Conservation (phyloP, 1,139 yeast species). For the Candida mesenterica region DNA sequence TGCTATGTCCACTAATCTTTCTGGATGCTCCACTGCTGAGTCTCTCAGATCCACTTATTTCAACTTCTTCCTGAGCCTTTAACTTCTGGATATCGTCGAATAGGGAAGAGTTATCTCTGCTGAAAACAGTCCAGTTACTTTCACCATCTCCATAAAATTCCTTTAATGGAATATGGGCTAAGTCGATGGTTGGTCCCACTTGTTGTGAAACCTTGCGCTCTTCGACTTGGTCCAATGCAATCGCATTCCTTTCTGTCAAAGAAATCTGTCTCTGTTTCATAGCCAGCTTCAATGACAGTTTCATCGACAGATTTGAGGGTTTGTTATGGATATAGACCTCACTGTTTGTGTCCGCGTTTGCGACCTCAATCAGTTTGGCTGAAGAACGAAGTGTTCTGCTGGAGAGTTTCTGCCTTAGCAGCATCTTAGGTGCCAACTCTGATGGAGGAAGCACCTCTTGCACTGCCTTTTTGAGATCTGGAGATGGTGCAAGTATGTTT, state of each 20-base stretch:
- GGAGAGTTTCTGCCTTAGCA: conserved; percentile 1
- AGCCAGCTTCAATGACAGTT: conserved; percentile 2
- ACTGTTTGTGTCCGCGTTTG: neutral
- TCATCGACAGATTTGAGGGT: neutral
- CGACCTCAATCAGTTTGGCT: neutral
- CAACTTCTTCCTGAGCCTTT: conserved; percentile 11
- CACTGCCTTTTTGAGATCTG: conserved; percentile 12
- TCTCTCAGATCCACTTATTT: neutral
- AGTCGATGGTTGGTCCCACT: conserved; percentile 11
- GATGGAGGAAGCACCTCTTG: neutral
- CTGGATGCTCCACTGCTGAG: neutral
- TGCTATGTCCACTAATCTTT: neutral
- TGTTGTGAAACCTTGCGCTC: conserved; percentile 6
- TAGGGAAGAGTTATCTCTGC: conserved; percentile 26
- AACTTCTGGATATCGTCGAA: conserved; percentile 22
- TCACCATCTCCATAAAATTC: conserved; percentile 31
- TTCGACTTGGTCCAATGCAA: conserved; percentile 5
- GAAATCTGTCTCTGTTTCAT: conserved; percentile 1
- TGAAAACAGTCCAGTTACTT: conserved; percentile 36
- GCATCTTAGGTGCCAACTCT: neutral
- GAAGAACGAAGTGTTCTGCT: neutral
- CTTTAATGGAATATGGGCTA: conserved; percentile 17
- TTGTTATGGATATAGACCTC: neutral
- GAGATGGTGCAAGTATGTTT: conserved; percentile 16
- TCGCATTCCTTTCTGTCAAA: conserved; percentile 4